Evolutionary conservation across 768 basidiomycete genomes (phyloP).

Genomic region (Lyophyllum atratum): DNA sequence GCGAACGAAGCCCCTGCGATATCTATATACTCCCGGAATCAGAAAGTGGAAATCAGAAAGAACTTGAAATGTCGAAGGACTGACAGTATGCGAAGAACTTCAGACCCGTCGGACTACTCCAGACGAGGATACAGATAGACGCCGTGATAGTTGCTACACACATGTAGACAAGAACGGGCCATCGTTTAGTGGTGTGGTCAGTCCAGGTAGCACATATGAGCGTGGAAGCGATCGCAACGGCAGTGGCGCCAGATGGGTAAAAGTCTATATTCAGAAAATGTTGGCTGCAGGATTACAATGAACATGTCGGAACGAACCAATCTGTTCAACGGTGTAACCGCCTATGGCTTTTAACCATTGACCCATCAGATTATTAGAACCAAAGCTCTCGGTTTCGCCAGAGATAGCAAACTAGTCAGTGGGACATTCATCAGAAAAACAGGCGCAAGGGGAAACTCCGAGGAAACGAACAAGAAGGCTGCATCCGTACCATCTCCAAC

Average conservation of each 20-base stretch:
- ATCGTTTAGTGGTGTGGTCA: constrained; percentile 55
- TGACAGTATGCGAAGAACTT: constrained; percentile 78
- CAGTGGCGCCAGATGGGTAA: constrained; percentile 67
- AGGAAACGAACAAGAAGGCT: constrained; percentile 52
- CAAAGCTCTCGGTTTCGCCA: constrained; percentile 69
- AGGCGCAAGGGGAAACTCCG: not conserved
- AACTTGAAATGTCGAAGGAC: constrained; percentile 16
- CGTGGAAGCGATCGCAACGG: constrained; percentile 64
- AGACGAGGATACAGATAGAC: constrained; percentile 60
- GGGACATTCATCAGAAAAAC: not conserved
- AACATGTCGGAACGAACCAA: constrained; percentile 35
- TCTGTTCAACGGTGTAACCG: constrained; percentile 64
- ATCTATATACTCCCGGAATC: constrained; percentile 31
- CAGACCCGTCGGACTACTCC: constrained; percentile 58
- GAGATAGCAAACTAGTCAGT: constrained; percentile 57
- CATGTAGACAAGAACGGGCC: constrained; percentile 71
- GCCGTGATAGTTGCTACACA: constrained; percentile 52
- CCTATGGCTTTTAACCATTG: constrained; percentile 68
- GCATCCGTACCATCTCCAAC: constrained; percentile 72
- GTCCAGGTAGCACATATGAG: constrained; percentile 66
- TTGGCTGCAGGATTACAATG: not conserved
- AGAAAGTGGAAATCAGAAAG: not conserved
- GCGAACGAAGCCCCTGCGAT: constrained; percentile 69
- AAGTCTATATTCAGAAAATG: constrained; percentile 18
- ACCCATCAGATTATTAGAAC: constrained; percentile 73